These are phyloP conservation scores for Lactifluus piperatus DNA, from an alignment of 768 basidiomycete genomes.

Conservation along the genomic window DNA sequence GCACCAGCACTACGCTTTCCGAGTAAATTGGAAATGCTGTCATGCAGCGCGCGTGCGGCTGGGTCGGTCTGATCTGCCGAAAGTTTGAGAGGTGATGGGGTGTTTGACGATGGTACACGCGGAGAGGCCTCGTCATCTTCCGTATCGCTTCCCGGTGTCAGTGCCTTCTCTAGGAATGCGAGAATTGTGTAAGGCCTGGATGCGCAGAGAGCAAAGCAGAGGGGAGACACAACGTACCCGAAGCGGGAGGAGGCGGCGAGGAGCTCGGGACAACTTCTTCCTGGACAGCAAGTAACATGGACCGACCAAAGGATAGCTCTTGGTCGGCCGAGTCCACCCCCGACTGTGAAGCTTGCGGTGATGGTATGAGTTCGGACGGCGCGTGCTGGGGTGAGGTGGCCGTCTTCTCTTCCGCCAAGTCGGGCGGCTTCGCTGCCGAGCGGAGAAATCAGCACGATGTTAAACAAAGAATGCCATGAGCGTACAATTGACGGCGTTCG, in stretches of 20 bases:
- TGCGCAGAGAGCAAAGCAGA: conserved; percentile 7
- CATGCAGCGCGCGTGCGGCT: conserved; percentile 50
- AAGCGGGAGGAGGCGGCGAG: background rate
- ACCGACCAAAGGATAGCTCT: background rate
- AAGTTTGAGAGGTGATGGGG: conserved; percentile 26
- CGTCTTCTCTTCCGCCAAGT: background rate
- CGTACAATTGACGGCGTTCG: background rate
- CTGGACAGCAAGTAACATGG: background rate
- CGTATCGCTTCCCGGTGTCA: conserved; percentile 23
- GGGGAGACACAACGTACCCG: background rate
- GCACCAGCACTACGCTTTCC: conserved; percentile 48
- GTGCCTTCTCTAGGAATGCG: background rate
- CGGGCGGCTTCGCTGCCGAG: background rate
- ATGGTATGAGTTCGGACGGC: background rate
- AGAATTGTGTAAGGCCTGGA: background rate
- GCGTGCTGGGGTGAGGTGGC: background rate
- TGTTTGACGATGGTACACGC: conserved; percentile 7
- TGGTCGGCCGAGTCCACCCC: background rate
- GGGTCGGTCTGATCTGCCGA: conserved; percentile 34
- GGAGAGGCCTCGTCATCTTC: conserved; percentile 20
- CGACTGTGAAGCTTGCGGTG: background rate
- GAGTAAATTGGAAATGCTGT: conserved; percentile 58
- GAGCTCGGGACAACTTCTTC: conserved; percentile 15
- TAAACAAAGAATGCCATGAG: background rate
- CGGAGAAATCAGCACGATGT: background rate